A percentile compares a stretch with the other conserved stretches of the same genome.
Conservation (phyloP, 768 basidiomycete species). For the Suillus tomentosus region DNA sequence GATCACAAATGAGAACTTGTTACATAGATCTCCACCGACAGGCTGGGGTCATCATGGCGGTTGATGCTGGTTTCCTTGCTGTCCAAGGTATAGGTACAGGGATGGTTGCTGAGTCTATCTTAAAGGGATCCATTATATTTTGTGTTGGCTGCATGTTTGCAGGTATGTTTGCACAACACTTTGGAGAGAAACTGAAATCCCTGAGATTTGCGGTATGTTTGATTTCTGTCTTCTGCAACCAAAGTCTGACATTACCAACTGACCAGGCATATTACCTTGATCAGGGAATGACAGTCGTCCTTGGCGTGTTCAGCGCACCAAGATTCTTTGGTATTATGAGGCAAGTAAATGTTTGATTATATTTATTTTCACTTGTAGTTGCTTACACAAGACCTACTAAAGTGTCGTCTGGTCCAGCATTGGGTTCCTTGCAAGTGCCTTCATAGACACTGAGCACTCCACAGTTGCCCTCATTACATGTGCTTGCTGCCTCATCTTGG, state of each 20-base stretch:
- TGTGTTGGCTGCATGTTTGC: background rate
- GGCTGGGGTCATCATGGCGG: slow-evolving; percentile 2
- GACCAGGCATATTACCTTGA: background rate
- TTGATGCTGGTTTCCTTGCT: slow-evolving; percentile 3
- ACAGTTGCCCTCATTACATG: background rate
- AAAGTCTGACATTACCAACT: background rate
- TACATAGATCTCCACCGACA: background rate
- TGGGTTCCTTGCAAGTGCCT: background rate
- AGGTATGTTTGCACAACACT: slow-evolving; percentile 8
- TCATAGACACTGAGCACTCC: background rate
- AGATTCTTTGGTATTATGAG: background rate
- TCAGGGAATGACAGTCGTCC: background rate
- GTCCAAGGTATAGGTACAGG: background rate
- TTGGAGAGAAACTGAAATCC: background rate
- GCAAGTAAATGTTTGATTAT: background rate
- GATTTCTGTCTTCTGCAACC: background rate
- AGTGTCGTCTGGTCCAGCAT: background rate
- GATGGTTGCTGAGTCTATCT: background rate
- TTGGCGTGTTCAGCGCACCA: background rate
- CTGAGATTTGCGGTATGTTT: slow-evolving; percentile 1
- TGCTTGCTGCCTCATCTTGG: background rate
- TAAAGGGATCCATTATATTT: slow-evolving; percentile 4
- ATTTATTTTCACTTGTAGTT: background rate
- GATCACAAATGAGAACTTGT: background rate
- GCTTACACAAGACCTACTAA: background rate